These are phyloP conservation scores for Phlyctochytrium arcticum DNA, from an alignment of 192 early-diverging fungal species.

Conservation along the genomic window DNA sequence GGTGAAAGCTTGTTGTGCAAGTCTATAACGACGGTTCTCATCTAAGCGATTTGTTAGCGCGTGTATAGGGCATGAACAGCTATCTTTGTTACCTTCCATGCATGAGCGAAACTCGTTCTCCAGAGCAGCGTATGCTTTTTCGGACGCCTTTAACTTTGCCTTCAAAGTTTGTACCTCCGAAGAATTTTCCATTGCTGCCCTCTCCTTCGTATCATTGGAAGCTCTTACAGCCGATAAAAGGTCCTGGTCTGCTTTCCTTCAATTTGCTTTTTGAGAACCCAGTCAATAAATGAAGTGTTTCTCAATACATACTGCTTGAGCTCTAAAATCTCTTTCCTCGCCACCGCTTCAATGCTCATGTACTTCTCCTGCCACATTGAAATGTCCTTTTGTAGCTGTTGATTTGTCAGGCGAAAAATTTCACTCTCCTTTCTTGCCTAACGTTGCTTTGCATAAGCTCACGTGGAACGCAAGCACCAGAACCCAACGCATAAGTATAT, in stretches of 20 bases:
- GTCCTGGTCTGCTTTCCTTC: too few relatives aligned
- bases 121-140: constrained; percentile 30
- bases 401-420: constrained; percentile 21
- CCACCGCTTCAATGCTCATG: constrained; percentile 2
- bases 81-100: constrained; percentile 30
- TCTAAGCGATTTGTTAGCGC: constrained; percentile 1
- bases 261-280: too few relatives aligned
- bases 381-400: constrained; percentile 33
- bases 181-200: too few relatives aligned
- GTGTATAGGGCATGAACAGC: too few relatives aligned
- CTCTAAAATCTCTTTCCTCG: constrained; percentile 24
- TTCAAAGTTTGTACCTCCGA: too few relatives aligned
- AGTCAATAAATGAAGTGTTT: not conserved
- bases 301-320: constrained; percentile 18
- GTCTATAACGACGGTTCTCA: constrained; percentile 23
- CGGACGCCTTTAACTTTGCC: constrained; percentile 7
- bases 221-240: too few relatives aligned
- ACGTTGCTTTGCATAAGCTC: not conserved
- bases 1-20: constrained; percentile 25
- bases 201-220: too few relatives aligned
- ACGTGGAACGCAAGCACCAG: too few relatives aligned
- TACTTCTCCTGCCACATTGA: constrained; percentile 8
- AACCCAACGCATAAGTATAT: too few relatives aligned
- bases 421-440: constrained; percentile 29
- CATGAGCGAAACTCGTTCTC: constrained; percentile 39